phyloP scores from a whole-genome alignment of 2,329 filamentous ascomycete species.

The Drechslera avenae region DNA sequence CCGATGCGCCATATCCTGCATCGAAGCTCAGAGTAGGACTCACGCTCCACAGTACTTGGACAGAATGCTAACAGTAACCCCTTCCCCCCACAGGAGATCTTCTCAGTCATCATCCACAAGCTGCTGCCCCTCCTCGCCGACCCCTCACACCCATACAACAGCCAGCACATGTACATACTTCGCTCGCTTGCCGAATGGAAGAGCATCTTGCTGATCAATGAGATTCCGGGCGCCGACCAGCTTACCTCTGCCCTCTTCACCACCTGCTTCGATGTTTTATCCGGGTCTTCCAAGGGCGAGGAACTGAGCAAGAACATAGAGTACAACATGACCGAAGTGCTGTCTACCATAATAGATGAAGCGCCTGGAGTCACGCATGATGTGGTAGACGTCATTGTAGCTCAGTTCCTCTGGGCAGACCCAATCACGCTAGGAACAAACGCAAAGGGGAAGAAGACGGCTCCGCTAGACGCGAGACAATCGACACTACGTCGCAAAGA shows the following conservation, averaged over 20 bases:
- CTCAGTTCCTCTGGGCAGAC: constrained; percentile 90
- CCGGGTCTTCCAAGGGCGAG: constrained; percentile 77
- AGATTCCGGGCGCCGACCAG: constrained; percentile 80
- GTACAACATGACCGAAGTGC: constrained; percentile 84
- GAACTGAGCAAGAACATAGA: constrained; percentile 91
- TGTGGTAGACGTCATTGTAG: constrained; percentile 90
- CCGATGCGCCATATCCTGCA: constrained; percentile 89
- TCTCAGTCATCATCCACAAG: constrained; percentile 81
- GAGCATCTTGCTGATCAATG: constrained; percentile 88
- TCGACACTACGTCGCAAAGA: constrained; percentile 84
- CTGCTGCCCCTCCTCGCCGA: constrained; percentile 86
- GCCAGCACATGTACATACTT: constrained; percentile 89
- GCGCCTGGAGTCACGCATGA: constrained; percentile 75
- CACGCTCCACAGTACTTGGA: neutral
- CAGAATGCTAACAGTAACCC: constrained; percentile 13
- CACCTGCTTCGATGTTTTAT: constrained; percentile 89
- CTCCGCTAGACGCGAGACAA: constrained; percentile 72
- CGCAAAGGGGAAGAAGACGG: constrained; percentile 58
- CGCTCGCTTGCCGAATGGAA: constrained; percentile 89
- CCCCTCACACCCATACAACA: constrained; percentile 86
- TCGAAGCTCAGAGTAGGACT: constrained; percentile 82
- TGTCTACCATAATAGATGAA: constrained; percentile 88
- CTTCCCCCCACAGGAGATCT: constrained; percentile 73
- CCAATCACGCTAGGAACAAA: constrained; percentile 59
- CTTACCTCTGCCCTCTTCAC: constrained; percentile 78